These are phyloP conservation scores for Rhododendron ovatum DNA, from an alignment of 148 eudicot genomes.

Conservation along the genomic window DNA sequence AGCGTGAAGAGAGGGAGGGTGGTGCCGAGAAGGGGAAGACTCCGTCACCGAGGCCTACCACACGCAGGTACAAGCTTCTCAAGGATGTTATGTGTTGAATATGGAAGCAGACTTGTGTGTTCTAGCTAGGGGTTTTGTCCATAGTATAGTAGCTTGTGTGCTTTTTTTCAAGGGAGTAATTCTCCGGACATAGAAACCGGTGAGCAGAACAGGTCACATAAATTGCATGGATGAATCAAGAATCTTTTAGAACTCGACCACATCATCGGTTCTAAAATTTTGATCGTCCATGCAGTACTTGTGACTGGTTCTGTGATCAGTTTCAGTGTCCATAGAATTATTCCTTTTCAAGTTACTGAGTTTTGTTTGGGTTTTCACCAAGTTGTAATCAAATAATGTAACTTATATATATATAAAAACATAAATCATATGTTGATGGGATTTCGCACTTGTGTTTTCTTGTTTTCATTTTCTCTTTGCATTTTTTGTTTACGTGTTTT, in stretches of 20 bases:
- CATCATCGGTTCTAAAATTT: background rate
- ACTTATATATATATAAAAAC: background rate
- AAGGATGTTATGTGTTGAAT: slow-evolving; percentile 44
- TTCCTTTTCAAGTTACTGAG: background rate
- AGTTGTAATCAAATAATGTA: slow-evolving; percentile 10
- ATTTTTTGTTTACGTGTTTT: background rate
- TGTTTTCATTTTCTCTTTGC: background rate
- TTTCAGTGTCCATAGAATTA: background rate
- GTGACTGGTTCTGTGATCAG: background rate
- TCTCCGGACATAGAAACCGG: background rate
- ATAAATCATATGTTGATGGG: background rate
- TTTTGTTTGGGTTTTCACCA: background rate
- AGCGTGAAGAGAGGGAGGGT: slow-evolving; percentile 16
- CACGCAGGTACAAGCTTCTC: slow-evolving; percentile 54
- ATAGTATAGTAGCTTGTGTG: background rate
- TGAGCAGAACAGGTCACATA: background rate
- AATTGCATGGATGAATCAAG: background rate
- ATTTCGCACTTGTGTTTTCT: background rate
- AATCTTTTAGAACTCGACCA: background rate
- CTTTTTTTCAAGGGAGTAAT: background rate
- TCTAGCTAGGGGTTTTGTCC: background rate
- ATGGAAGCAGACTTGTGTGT: background rate
- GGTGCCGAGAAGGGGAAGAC: slow-evolving; percentile 27
- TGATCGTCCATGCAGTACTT: background rate
- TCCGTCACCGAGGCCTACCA: slow-evolving; percentile 38